Conservation (phyloP, 1,284 basidiomycete genomes). For the Grifola frondosa region DNA sequence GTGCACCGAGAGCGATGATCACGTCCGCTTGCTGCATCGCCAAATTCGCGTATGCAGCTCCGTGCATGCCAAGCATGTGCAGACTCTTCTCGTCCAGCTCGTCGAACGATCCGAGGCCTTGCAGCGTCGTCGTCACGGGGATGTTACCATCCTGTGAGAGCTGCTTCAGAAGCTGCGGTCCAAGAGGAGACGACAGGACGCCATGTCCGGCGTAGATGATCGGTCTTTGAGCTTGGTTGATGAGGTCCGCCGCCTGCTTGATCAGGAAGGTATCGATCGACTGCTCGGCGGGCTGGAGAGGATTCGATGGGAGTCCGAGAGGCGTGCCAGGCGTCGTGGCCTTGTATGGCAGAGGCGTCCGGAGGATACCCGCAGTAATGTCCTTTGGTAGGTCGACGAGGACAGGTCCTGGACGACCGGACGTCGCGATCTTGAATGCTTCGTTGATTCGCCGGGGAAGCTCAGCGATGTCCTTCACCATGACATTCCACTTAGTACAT, state of each 20-base stretch:
- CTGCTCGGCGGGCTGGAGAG: conserved; percentile 55
- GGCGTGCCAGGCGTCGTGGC: conserved; percentile 84
- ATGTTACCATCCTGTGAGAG: conserved; percentile 88
- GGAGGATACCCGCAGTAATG: conserved; percentile 90
- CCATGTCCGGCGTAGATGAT: conserved; percentile 95
- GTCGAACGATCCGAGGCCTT: conserved; percentile 94
- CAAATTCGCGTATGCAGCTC: conserved; percentile 94
- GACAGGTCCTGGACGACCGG: conserved; percentile 94
- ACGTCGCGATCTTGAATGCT: conserved; percentile 98
- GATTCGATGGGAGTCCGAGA: conserved; percentile 78
- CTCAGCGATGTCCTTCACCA: conserved; percentile 97
- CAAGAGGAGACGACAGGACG: conserved; percentile 79
- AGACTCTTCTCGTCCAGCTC: conserved; percentile 86
- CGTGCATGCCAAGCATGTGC: conserved; percentile 99
- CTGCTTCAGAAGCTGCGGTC: conserved; percentile 81
- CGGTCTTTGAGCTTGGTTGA: conserved; percentile 89
- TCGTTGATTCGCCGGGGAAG: conserved; percentile 96
- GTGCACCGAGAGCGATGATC: conserved; percentile 93
- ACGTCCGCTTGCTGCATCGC: conserved; percentile 98
- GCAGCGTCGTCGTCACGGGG: conserved; percentile 95
- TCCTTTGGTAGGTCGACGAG: conserved; percentile 98
- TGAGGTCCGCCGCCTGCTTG: conserved; percentile 83
- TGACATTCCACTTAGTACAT: conserved; percentile 99
- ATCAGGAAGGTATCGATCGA: conserved; percentile 68
- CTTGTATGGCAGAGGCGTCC: conserved; percentile 84